Base-by-base conservation (phyloP, 129 eudicot species). In the Centrapalus pauciflorus region DNA sequence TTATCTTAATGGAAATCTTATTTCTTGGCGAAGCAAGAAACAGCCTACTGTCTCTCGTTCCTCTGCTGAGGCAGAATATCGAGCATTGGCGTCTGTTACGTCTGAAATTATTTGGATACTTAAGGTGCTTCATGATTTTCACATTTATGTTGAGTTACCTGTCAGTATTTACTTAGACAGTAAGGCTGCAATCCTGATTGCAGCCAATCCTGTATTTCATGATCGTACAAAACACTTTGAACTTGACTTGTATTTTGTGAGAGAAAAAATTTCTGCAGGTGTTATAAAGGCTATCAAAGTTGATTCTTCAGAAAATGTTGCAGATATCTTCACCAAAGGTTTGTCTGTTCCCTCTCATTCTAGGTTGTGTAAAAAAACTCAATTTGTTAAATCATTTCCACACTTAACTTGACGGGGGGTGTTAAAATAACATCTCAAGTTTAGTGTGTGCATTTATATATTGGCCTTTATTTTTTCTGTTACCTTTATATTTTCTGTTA, bases 161-260 rank as follows among this genome's bases (percentile, higher is more conserved):
- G 63, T 56, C 3, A 2, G n/a, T 20, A 2, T 61, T 0, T 20
- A 61, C 16, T 19, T 9, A 29, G 65, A 59, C 23, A 59, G 14
- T 33, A 16, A 6, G 1, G 20, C 41, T 59, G 65, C 45, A 16
- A 30, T 59, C 1, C 23, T 29, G 4, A 14, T 59, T 2, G 65
- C 65, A 2, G 9, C 43, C 2, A 59, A 59, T 59, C 65, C 65
- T 1, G 45, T 59, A 0, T 59, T 59, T 19, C 65, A 59, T 32
- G 65, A 59, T 5, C 13, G 25, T n/a, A 59, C 65, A 13, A 59
- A 59, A 23, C 45, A 59, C 23, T 28, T 59, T 28, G 65, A 59
- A 12, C 10, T 32, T n/a, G 65, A 59, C n/a, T 4, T 28, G 1
- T 25, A 29, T n/a, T 14, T 59, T 5, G 4, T 32, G 0, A 30